phyloP scores from a whole-genome alignment of 805 yeast genomes.

The Candida maesae region DNA sequence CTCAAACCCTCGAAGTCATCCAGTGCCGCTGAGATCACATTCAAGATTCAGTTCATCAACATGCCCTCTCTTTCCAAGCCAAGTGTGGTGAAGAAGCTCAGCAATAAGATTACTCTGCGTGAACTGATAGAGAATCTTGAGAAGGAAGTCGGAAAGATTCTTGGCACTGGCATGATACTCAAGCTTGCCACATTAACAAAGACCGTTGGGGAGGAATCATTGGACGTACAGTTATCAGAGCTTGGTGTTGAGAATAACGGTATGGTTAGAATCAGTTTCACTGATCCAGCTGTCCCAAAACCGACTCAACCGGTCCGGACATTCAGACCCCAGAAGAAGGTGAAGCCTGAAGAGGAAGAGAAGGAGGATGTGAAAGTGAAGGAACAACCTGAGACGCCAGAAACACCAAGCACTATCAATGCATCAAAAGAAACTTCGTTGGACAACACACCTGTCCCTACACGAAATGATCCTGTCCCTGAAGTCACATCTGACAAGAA shows the following conservation, averaged over 20 bases:
- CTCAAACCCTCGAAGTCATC: constrained; percentile 18
- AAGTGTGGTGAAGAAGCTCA: constrained; percentile 25
- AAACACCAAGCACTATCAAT: too few relatives aligned
- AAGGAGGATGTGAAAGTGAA: not conserved
- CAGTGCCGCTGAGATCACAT: constrained; percentile 19
- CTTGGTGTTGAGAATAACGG: constrained; percentile 26
- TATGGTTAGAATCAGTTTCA: constrained; percentile 23
- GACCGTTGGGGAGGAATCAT: constrained; percentile 13
- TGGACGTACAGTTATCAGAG: constrained; percentile 12
- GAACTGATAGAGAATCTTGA: constrained; percentile 19
- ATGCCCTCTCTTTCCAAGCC: constrained; percentile 21
- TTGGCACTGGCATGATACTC: constrained; percentile 15
- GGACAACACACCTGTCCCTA: not conserved
- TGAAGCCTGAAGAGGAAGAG: not conserved
- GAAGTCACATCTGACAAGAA: too few relatives aligned
- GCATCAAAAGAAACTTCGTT: too few relatives aligned
- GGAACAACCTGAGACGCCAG: too few relatives aligned
- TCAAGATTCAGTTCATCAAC: constrained; percentile 31
- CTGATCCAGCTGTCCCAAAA: constrained; percentile 3
- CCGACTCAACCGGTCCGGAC: not conserved
- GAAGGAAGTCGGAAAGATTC: constrained; percentile 15
- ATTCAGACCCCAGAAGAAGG: not conserved
- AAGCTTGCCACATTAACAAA: constrained; percentile 22
- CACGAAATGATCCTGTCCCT: not conserved
- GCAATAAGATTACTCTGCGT: constrained; percentile 12